phyloP scores from a whole-genome alignment of 148 eudicot species.

The Silene uniflora region DNA sequence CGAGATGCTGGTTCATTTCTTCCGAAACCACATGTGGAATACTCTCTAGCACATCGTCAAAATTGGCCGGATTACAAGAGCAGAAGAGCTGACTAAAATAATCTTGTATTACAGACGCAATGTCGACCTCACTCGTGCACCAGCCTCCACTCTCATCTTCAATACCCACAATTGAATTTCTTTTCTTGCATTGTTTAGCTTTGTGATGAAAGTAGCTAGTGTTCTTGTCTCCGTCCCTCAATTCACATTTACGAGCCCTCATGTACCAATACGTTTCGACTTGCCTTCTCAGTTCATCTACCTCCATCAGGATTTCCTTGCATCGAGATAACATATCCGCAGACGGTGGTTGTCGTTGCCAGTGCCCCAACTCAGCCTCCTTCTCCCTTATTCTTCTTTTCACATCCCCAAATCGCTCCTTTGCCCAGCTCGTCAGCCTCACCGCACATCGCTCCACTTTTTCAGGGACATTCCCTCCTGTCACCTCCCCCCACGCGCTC shows the following conservation, averaged over 20 bases:
- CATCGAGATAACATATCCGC: background rate
- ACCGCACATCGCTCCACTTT: too few relatives aligned
- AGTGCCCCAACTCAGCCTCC: too few relatives aligned
- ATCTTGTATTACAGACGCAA: background rate
- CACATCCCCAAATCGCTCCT: too few relatives aligned
- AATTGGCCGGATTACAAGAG: background rate
- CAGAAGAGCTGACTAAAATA: background rate
- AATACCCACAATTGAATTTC: background rate
- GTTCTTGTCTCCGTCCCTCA: background rate
- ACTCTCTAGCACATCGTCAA: background rate
- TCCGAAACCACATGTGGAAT: background rate
- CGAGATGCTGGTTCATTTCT: background rate
- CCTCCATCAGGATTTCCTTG: background rate
- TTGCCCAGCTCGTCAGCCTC: too few relatives aligned
- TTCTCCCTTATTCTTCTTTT: too few relatives aligned
- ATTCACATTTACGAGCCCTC: background rate
- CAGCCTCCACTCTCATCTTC: background rate
- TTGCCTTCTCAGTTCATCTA: background rate
- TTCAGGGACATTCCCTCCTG: too few relatives aligned
- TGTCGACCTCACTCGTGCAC: background rate
- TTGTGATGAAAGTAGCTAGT: background rate
- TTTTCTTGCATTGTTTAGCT: background rate
- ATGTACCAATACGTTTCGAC: background rate
- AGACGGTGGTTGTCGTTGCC: too few relatives aligned
- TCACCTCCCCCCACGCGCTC: too few relatives aligned